A percentile compares a stretch with the other conserved stretches of the same genome.
These are phyloP conservation scores for Psilocybe mexicana DNA, from an alignment of 1,284 basidiomycete species.

Conservation along the genomic window DNA sequence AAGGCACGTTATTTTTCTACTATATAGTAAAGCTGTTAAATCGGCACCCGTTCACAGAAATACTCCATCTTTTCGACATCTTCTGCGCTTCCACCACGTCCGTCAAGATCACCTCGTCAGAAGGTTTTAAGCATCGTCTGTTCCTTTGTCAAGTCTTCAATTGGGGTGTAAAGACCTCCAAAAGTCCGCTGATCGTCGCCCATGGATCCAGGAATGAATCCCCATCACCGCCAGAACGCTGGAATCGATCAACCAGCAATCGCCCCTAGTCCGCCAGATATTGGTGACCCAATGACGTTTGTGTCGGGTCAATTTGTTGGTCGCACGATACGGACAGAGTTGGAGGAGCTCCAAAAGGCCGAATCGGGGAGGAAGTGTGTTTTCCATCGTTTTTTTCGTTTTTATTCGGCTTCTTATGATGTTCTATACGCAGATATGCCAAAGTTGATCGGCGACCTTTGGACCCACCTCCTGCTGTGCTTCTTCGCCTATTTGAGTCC, in stretches of 20 bases:
- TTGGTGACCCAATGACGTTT: constrained; percentile 44
- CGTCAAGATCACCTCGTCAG: background rate
- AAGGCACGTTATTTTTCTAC: background rate
- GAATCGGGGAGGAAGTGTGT: constrained; percentile 57
- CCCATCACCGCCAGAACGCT: constrained; percentile 32
- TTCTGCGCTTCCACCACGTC: background rate
- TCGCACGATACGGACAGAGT: constrained; percentile 51
- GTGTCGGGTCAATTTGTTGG: constrained; percentile 54
- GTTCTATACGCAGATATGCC: constrained; percentile 40
- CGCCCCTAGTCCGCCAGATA: constrained; percentile 19
- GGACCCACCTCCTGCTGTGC: constrained; percentile 51
- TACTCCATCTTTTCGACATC: background rate
- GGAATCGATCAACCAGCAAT: constrained; percentile 25
- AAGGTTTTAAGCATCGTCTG: constrained; percentile 11
- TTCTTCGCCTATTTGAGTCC: constrained; percentile 45
- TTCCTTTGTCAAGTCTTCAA: background rate
- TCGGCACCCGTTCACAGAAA: background rate
- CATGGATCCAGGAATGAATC: constrained; percentile 28
- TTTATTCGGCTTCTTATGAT: constrained; percentile 1
- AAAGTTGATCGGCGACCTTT: constrained; percentile 51
- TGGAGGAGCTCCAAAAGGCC: constrained; percentile 59
- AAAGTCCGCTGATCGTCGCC: constrained; percentile 17
- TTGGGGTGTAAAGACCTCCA: background rate
- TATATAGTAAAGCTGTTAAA: constrained; percentile 9
- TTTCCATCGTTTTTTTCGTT: constrained; percentile 1